Evolutionary conservation across 1,139 yeast species (phyloP), one percentile per base, ranked within the genome.

Genomic region (Taphrina deformans): DNA sequence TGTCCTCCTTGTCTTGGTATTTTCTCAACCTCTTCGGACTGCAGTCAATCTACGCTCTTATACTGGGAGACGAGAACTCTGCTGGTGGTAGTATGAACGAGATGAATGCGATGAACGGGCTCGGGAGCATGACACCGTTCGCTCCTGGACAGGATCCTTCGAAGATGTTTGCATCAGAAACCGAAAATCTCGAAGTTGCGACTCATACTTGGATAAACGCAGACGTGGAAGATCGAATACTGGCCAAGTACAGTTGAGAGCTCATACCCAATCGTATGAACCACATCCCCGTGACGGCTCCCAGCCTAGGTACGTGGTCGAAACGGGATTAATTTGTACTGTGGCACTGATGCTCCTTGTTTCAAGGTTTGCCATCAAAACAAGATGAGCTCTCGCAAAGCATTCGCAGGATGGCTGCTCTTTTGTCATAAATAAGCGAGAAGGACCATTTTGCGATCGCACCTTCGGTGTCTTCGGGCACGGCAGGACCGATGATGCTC

Each of bases 1-100:
- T 93, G n/a, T 87, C 96, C 45, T 86, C 97, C 1, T 86, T 95
- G 33, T 91, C 97, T n/a, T 93, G 98, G 99, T 93, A 93, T 75
- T 90, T 93, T 75, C 89, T 93, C 65, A 89, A 91, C 67, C 83
- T 91, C 70, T 77, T 92, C 66, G 99, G 99, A 41, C 81, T 93
- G 68, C 84, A 85, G 70, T 89, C 97, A 0, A 85, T 93, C 1
- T 89, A 87, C 75, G 83, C 89, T 29, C 80, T 92, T 66, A 71
- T 92, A 21, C 82, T 89, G 73, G 87, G 86, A 2, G 87, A 83
- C 69, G 76, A 75, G 26, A 77, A 80, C 60, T 61, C 65, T 16
- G 66, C 69, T 1, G 66, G 66, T 24, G 58, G 67, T 40, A n/a
- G n/a, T n/a, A 66, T 67, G 65, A 65, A 61, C 35, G 65, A 56